Base-by-base conservation (phyloP, 1,284 basidiomycete species). In the Kwoniella shivajii region DNA sequence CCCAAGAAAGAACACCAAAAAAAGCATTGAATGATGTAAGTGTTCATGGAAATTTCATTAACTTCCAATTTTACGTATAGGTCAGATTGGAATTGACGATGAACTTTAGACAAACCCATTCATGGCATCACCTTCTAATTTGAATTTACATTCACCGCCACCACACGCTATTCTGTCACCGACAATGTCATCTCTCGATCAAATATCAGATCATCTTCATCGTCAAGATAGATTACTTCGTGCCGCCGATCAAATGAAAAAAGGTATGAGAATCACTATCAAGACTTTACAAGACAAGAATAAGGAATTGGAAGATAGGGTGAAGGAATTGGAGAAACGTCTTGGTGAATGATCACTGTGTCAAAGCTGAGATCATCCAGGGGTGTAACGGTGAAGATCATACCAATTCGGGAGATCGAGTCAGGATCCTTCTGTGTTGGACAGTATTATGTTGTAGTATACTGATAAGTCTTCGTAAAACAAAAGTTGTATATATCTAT, bases 211-310 rank as follows among this genome's bases (percentile, higher is more conserved):
- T 44, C 67, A 75, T 48, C 56, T 76, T 5, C 56, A 66, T 33
- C 68, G 73, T 3, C 67, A 71, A 57, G 74, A 76, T 22, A 50
- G 74, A 6, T 58, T 73, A n/a, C 57, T 75, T 14, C 49, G 56
- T 6, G 73, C 73, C 0, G 67, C 68, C 0, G 69, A 76, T 33
- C 58, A 65, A 38, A 70, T 71, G 62, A 75, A 75, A 56, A 56
- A 67, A 34, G 66, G 68, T 14, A 69, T 76, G 59, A 61, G 74
- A 20, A 66, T 52, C 45, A 70, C 65, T 24, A 73, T 76, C 14
- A 56, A 60, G 42, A 58, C 54, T 18, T 59, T 71, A 39, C 61
- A 73, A 54, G 69, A 69, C 10, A 48, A 59, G 52, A 69, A 72
- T 13, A 62, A 61, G 34, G 58, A 59, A 39, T 41, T 70, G 46